A percentile compares a stretch with the other conserved stretches of the same genome.
These are phyloP conservation scores for Yamadazyma olivae DNA, from an alignment of 805 yeast genomes.

Conservation along the genomic window DNA sequence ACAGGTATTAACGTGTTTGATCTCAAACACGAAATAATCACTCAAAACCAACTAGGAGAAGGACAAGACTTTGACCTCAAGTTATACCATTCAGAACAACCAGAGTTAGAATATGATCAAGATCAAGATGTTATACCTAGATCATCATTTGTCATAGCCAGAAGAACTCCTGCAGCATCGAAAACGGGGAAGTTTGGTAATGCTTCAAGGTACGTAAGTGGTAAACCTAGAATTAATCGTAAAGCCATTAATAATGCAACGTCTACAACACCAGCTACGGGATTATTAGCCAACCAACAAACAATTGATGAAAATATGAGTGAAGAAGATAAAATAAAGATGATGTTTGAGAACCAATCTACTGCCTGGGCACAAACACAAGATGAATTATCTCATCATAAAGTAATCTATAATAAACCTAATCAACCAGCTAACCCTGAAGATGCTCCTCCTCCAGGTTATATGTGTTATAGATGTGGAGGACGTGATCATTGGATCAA, in stretches of 20 bases:
- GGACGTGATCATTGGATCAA: constrained; percentile 91
- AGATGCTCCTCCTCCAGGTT: constrained; percentile 90
- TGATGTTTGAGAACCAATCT: constrained; percentile 90
- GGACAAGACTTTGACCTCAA: constrained; percentile 82
- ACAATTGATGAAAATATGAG: constrained; percentile 42
- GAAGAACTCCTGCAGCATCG: constrained; percentile 65
- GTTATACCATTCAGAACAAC: constrained; percentile 56
- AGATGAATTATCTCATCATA: constrained; percentile 81
- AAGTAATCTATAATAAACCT: constrained; percentile 63
- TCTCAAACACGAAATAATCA: constrained; percentile 83
- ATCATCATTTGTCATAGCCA: constrained; percentile 77
- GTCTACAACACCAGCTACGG: constrained; percentile 13
- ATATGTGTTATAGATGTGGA: constrained; percentile 95
- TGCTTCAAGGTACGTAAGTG: constrained; percentile 69
- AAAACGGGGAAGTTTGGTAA: constrained; percentile 47
- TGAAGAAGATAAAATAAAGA: constrained; percentile 85
- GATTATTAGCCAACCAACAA: constrained; percentile 16
- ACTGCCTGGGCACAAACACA: constrained; percentile 96
- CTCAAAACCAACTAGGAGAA: constrained; percentile 74
- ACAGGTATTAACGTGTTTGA: constrained; percentile 96
- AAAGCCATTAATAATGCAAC: constrained; percentile 36
- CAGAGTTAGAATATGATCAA: constrained; percentile 71
- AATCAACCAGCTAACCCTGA: constrained; percentile 42
- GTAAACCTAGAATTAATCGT: constrained; percentile 54
- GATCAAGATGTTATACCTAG: constrained; percentile 91